Evolutionary conservation across 129 eudicot species (phyloP), one percentile per base, ranked within the genome.

Genomic region (Saussurea involucrata): DNA sequence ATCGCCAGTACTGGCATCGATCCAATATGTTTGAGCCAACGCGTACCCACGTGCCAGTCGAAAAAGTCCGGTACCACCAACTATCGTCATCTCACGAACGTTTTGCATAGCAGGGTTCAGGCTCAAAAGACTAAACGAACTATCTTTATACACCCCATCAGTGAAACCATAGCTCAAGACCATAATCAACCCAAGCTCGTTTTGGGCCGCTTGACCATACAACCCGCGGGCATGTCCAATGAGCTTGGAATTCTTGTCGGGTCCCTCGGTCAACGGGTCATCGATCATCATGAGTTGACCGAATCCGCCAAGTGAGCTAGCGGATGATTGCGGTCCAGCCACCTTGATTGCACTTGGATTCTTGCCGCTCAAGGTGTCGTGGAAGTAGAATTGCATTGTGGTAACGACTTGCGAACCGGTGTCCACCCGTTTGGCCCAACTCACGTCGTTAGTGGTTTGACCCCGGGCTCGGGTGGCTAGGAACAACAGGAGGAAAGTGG

Each of bases 41-140:
- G 92, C 97, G 11, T 80, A 87, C 5, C 98, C 98, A 9, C 95
- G 95, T 20, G 92, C 98, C 73, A 93, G 49, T 28, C 95, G 86
- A 27, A 93, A 92, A 58, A 90, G 83, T 20, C 98, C 95, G 15
- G 95, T 90, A 10, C 98, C 98, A 22, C 98, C 97, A 15, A 88
- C 90, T 1, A 93, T 81, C 0, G 98, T 69, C 87, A 88, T 76
- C 81, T 93, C 98, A 8, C 98, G 83, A 5, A 76, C 80, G 1
- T 76, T 53, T 3, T 87, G 66, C 76, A 75, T 33, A 3, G 74
- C 85, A 44, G 86, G 77, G 76, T 90, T 90, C 28, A 78, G 40
- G 40, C 95, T 79, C 57, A 93, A 55, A 11, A 93, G 68, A 72
- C 92, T 88, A 33, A 93, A 80, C 1, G 97, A 86, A 72, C 98